Evolutionary conservation across 179 eudicot species (phyloP).

Genomic region (Pouteria campechiana): DNA sequence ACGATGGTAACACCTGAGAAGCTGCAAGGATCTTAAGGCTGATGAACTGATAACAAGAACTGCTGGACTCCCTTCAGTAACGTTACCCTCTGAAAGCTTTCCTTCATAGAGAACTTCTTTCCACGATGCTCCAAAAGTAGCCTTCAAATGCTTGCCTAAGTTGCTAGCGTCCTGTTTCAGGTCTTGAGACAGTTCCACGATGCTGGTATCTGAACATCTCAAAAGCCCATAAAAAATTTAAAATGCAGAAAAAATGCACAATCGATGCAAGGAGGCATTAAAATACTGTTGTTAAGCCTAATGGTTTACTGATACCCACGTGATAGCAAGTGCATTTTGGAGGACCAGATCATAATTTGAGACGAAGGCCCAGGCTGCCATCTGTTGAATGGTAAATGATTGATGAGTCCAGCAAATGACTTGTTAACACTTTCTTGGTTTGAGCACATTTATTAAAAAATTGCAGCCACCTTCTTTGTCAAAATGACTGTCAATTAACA

Average conservation of each 20-base stretch:
- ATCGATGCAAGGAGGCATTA: background rate
- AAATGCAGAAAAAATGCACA: background rate
- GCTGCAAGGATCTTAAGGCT: slow-evolving; percentile 72
- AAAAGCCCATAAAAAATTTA: background rate
- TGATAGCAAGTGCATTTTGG: too few relatives aligned
- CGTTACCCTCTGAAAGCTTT: slow-evolving; percentile 44
- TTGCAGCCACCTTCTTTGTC: too few relatives aligned
- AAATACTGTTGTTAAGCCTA: too few relatives aligned
- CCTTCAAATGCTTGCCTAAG: slow-evolving; percentile 52
- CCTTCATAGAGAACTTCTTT: slow-evolving; percentile 58
- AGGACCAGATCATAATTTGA: too few relatives aligned
- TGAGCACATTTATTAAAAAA: too few relatives aligned
- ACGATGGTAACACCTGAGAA: slow-evolving; percentile 76
- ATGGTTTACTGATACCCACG: too few relatives aligned
- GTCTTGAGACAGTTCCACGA: slow-evolving; percentile 41
- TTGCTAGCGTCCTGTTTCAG: slow-evolving; percentile 35
- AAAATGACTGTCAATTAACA: too few relatives aligned
- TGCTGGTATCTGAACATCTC: slow-evolving; percentile 39
- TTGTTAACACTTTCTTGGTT: too few relatives aligned
- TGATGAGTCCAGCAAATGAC: too few relatives aligned
- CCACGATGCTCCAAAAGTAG: slow-evolving; percentile 66
- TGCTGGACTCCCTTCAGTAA: slow-evolving; percentile 80
- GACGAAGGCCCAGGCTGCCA: too few relatives aligned
- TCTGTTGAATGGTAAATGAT: too few relatives aligned
- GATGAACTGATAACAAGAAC: slow-evolving; percentile 65